Base-by-base conservation (phyloP, 148 eudicot genomes). In the Mesembryanthemum crystallinum region DNA sequence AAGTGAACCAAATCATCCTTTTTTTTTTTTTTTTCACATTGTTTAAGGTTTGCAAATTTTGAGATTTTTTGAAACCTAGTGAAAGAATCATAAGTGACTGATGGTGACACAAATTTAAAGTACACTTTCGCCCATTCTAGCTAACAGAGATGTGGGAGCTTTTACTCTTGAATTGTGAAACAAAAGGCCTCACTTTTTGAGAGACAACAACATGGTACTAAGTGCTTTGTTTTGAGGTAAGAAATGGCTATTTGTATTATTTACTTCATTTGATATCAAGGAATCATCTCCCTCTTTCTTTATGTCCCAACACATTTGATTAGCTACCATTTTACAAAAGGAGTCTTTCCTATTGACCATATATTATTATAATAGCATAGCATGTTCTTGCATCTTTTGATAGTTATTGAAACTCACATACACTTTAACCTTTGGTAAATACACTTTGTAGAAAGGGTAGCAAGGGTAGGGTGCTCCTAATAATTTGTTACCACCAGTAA, bases 31-130 rank as follows among this genome's bases (percentile, higher is more conserved):
- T 67, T 67, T 24, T 65, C 30, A 67, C 23, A 43, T 39, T 23
- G 52, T 37, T 67, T 67, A 33, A 64, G 67, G 67, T 32, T 64
- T 3, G 42, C 43, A 18, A 15, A 64, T 67, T 23, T 67, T 42
- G 6, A n/a, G 29, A 7, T 42, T 67, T 67, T 24, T 14, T 67
- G 13, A 67, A 18, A 17, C 28, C 24, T 5, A 20, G 14, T 8
- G 7, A 30, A 17, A 29, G 39, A 29, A 43, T 37, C 13, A n/a
- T 17, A 17, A 20, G 67, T 33, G 12, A 18, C 18, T 64, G 67
- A 33, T 20, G 67, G n/a, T 17, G 67, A 62, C 66, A 62, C 30
- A 62, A 62, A 62, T 20, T 62, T 62, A 20, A 35, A 21, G 1
- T 1, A 8, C 33, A n/a, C n/a, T n/a, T 18, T 61, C 3, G 33